These are phyloP conservation scores for Sordariomycetes sp. DNA, from an alignment of 2,329 filamentous ascomycete species.

Conservation along the genomic window DNA sequence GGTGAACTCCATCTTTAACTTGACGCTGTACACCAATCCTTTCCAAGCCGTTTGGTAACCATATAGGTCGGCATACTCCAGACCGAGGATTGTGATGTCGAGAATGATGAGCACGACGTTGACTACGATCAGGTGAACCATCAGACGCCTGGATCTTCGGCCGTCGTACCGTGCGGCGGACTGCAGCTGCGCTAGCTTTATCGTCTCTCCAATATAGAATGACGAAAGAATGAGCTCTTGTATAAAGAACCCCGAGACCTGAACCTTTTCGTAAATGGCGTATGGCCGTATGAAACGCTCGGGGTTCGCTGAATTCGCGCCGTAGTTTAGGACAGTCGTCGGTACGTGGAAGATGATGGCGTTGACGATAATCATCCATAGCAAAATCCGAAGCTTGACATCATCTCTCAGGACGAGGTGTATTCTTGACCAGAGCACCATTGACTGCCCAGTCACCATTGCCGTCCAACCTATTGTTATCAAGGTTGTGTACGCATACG, in stretches of 20 bases:
- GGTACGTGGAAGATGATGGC: constrained; percentile 42
- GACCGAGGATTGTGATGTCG: constrained; percentile 21
- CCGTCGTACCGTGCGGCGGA: not conserved
- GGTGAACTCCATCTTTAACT: constrained; percentile 19
- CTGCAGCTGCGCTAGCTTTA: constrained; percentile 30
- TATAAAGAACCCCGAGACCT: constrained; percentile 45
- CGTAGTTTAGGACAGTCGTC: constrained; percentile 45
- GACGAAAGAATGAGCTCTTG: constrained; percentile 45
- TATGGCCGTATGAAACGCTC: constrained; percentile 19
- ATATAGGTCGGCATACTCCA: constrained; percentile 16
- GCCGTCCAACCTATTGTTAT: constrained; percentile 18
- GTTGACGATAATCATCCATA: constrained; percentile 49
- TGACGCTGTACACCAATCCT: constrained; percentile 16
- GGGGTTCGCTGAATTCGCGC: constrained; percentile 25
- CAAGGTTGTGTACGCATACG: constrained; percentile 9
- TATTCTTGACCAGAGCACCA: constrained; percentile 54
- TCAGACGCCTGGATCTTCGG: constrained; percentile 2
- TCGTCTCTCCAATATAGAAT: constrained; percentile 43
- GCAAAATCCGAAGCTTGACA: constrained; percentile 34
- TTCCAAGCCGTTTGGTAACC: constrained; percentile 17
- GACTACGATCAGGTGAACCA: constrained; percentile 27
- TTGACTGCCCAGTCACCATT: constrained; percentile 53
- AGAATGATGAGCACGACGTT: constrained; percentile 28
- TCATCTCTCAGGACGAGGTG: constrained; percentile 48
- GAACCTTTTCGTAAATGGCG: constrained; percentile 41